phyloP scores from a whole-genome alignment of 805 yeast species.

The Maudiozyma bulderi region DNA sequence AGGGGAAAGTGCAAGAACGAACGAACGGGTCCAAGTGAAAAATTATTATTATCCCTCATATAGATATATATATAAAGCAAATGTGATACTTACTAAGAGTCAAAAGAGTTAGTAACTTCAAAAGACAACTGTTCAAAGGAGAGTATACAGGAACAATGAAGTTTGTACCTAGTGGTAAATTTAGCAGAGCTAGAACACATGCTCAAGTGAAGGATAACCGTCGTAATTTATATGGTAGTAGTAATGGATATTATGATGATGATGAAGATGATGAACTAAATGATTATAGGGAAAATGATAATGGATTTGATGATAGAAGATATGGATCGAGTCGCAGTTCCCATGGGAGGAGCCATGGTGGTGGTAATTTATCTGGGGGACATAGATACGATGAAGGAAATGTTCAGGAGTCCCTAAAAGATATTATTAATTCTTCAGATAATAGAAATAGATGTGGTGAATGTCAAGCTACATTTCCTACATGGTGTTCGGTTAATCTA shows the following conservation, averaged over 20 bases:
- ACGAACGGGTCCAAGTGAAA: too few relatives aligned
- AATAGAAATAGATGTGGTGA: conserved; percentile 74
- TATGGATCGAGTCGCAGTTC: background rate
- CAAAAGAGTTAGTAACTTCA: too few relatives aligned
- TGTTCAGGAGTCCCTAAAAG: conserved; percentile 36
- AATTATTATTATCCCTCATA: too few relatives aligned
- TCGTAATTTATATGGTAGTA: background rate
- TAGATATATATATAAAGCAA: too few relatives aligned
- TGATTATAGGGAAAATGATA: background rate
- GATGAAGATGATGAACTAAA: background rate
- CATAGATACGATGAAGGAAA: background rate
- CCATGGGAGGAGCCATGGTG: background rate
- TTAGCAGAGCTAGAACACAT: background rate
- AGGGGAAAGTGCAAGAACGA: too few relatives aligned
- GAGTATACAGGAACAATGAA: background rate
- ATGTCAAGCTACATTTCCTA: conserved; percentile 60
- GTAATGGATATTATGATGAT: background rate
- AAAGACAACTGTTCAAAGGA: background rate
- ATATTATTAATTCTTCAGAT: conserved; percentile 45
- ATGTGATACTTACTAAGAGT: too few relatives aligned
- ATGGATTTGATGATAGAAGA: background rate
- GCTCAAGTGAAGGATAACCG: background rate
- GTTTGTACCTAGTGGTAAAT: background rate
- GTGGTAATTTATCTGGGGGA: background rate
- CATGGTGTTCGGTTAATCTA: conserved; percentile 30